A percentile compares a stretch with the other conserved stretches of the same genome.
phyloP scores from a whole-genome alignment of 176 grass and related monocot genomes.

The Sorghum bicolor region Sorghum_bicolor_NCBIv3 NC_012878.2:6365501-6366000 shows the following conservation, averaged over 20 bases:
- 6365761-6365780: conserved; percentile 79
- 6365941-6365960: conserved; percentile 25
- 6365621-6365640: conserved; percentile 40
- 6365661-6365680: conserved; percentile 57
- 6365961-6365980: conserved; percentile 15
- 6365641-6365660: conserved; percentile 53
- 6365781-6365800: conserved; percentile 80
- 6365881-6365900: conserved; percentile 61
- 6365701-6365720: conserved; percentile 61
- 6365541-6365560: conserved; percentile 64
- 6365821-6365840: conserved; percentile 40
- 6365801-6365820: conserved; percentile 63
- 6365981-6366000: conserved; percentile 59
- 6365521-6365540: conserved; percentile 47
- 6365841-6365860: conserved; percentile 27
- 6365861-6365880: conserved; percentile 45
- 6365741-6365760: conserved; percentile 50
- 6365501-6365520: conserved; percentile 68
- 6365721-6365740: conserved; percentile 57
- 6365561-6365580: conserved; percentile 78
- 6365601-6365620: conserved; percentile 52
- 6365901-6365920: conserved; percentile 39
- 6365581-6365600: conserved; percentile 71
- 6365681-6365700: conserved; percentile 38
- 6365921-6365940: conserved; percentile 35